Evolutionary conservation across 805 yeast genomes (phyloP).

Genomic region (Vanderwaltozyma yarrowii): DNA sequence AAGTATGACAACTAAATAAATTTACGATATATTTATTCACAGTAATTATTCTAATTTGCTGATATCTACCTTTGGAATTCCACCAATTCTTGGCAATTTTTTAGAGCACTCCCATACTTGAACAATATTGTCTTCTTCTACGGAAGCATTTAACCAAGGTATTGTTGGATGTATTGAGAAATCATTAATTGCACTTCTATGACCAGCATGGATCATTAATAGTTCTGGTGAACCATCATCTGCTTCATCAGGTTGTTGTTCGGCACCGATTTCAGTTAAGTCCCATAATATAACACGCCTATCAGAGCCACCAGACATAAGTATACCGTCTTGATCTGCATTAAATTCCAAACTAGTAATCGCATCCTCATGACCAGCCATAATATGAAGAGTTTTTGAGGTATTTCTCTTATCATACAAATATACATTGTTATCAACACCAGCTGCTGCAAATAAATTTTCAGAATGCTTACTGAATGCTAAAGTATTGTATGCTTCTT

Average conservation of each 20-base stretch:
- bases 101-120: conserved; percentile 37
- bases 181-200: conserved; percentile 67
- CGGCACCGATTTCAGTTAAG: conserved; percentile 66
- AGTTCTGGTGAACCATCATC: conserved; percentile 88
- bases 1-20: no score
- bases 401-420: conserved; percentile 53
- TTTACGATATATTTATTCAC: neutral
- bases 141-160: conserved; percentile 67
- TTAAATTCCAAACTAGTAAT: conserved; percentile 70
- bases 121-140: conserved; percentile 36
- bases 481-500: conserved; percentile 45
- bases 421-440: conserved; percentile 54
- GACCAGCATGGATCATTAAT: conserved; percentile 90
- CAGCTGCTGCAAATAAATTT: conserved; percentile 58
- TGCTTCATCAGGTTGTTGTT: conserved; percentile 76
- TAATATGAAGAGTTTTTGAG: conserved; percentile 45
- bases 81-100: conserved; percentile 26
- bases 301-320: conserved; percentile 71
- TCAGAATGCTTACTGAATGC: conserved; percentile 54
- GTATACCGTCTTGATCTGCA: conserved; percentile 63
- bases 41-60: conserved; percentile 5
- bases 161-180: conserved; percentile 54
- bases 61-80: conserved; percentile 10
- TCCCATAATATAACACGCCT: conserved; percentile 79
- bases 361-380: conserved; percentile 71